Conservation (phyloP, 2,329 filamentous ascomycete species). For the Aurifilum marmelostoma region DNA sequence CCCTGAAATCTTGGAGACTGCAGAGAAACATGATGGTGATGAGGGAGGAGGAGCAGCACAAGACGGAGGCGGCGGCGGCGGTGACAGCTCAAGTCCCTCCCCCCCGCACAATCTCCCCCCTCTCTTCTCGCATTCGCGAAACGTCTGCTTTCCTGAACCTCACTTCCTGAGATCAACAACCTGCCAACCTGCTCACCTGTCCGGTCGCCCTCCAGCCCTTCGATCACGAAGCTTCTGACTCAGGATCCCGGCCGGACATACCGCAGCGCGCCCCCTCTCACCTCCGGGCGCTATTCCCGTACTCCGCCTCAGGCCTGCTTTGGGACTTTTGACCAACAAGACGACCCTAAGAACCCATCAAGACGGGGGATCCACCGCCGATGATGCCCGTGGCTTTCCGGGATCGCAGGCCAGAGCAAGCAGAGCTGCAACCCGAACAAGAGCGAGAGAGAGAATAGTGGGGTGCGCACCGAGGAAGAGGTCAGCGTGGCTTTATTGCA, state of each 20-base stretch:
- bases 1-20: neutral
- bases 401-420: neutral
- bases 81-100: neutral
- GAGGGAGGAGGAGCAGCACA: no score
- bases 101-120: neutral
- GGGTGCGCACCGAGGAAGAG: neutral
- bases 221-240: neutral
- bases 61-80: neutral
- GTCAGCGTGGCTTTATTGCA: slow-evolving; percentile 2
- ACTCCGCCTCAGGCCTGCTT: slow-evolving; percentile 6
- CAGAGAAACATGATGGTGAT: neutral
- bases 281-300: slow-evolving; percentile 5
- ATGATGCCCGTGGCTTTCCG: slow-evolving; percentile 6
- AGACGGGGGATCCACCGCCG: neutral
- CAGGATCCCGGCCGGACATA: slow-evolving; percentile 7
- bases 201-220: neutral
- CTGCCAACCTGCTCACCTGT: neutral
- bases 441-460: neutral
- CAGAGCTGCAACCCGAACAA: neutral
- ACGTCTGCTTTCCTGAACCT: neutral
- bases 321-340: neutral
- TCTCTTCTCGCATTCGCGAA: neutral
- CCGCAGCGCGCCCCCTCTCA: neutral
- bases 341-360: neutral
- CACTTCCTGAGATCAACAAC: neutral